Conservation (phyloP, 176 grass and related monocot genomes). For the Triticum timopheevii region DNA sequence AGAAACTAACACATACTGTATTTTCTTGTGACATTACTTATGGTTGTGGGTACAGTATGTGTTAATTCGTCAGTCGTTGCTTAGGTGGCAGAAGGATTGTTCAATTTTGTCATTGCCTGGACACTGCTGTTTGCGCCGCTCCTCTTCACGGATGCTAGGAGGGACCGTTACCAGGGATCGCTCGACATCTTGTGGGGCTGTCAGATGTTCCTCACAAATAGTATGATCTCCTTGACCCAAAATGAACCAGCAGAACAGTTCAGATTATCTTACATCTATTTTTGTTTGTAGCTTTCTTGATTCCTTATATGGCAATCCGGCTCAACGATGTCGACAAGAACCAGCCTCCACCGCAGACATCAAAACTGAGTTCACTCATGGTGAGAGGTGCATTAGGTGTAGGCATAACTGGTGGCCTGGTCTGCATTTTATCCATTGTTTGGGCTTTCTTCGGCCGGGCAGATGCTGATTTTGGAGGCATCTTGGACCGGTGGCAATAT, state of each 20-base stretch:
- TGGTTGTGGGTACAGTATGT: neutral
- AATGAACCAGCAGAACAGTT: neutral
- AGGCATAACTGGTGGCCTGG: conserved; percentile 46
- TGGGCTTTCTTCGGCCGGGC: conserved; percentile 66
- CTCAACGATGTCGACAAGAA: conserved; percentile 49
- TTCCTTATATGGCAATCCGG: conserved; percentile 98
- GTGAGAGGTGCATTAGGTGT: conserved; percentile 53
- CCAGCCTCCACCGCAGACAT: conserved; percentile 31
- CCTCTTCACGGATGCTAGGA: conserved; percentile 65
- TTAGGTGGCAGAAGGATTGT: conserved; percentile 78
- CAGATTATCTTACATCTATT: neutral
- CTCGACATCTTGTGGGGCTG: conserved; percentile 77
- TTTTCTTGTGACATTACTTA: neutral
- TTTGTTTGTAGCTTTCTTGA: conserved; percentile 69
- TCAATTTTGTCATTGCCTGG: conserved; percentile 91
- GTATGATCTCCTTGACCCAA: conserved; percentile 50
- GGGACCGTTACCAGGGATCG: conserved; percentile 76
- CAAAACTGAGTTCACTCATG: conserved; percentile 66
- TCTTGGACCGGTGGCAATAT: conserved; percentile 61
- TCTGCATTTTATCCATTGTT: conserved; percentile 54
- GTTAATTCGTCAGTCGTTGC: neutral
- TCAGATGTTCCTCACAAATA: conserved; percentile 99
- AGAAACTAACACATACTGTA: conserved; percentile 10
- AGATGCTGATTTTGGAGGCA: conserved; percentile 53
- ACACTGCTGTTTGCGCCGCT: conserved; percentile 84